Base-by-base conservation (phyloP, 1,139 yeast genomes). In the Geotrichum australiense region DNA sequence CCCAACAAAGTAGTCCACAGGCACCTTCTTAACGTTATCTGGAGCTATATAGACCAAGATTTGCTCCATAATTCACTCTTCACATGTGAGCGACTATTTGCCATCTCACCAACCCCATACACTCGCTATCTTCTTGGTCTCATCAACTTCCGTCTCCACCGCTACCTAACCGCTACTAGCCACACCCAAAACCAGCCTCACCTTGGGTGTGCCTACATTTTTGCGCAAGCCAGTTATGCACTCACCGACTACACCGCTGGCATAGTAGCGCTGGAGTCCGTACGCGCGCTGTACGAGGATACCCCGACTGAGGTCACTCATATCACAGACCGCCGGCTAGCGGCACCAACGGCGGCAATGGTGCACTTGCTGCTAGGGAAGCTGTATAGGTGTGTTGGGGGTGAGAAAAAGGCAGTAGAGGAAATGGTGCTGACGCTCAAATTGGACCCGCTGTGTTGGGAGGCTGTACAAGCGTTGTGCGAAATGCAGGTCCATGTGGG, bases 381-480 rank as follows among this genome's bases (percentile, higher is more conserved):
- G 50, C 64, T 89, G 41, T 79, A 81, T 56, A 63, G 63, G 16
- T 59, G 70, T 8, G 33, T 20, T 1, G 82, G 80, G 12, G 86
- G 82, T 55, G 58, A 68, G 6, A 75, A 78, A 49, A 76, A 78
- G 47, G 79, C 94, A 43, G 74, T 82, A 0, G 65, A 79, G 39
- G 73, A 76, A 53, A 84, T 80, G 60, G 73, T 83, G 0, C 74
- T 73, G 50, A 84, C 93, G 0, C 66, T 86, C 43, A 74, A 76
- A 47, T 62, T 71, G 46, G 84, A 91, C 58, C 95, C 94, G 21
- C 85, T 71, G 57, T 71, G 86, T 41, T 87, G 93, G 73, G 96
- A 86, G 56, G 89, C 96, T 0, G 78, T 84, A 48, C 86, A 81
- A 52, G 79, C 80, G 34, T 65, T 91, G 37, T 80, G 91, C 55